Base-by-base conservation (phyloP, 441 rosid species). In the Flueggea neowawraea region DNA sequence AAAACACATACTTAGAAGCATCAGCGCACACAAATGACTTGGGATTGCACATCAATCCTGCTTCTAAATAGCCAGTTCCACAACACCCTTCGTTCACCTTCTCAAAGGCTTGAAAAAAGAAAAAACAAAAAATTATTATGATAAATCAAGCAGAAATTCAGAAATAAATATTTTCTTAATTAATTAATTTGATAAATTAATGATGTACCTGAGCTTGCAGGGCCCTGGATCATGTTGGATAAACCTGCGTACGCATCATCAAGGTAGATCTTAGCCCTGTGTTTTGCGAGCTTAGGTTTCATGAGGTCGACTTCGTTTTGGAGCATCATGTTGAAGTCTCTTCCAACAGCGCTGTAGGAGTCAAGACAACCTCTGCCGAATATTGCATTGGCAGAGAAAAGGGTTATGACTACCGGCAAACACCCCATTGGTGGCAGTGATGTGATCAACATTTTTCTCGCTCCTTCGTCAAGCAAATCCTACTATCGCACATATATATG, bases 381-480 rank as follows among this genome's bases (percentile, higher is more conserved):
- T 33, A 80, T 5, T n/a, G 84, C 63, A 48, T 73, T 60, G 5
- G 53, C 13, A 6, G 94, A 82, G 69, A 75, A 64, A 11, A 86
- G 51, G 3, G 98, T 90, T 58, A 88, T 90, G 2, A 90, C 74
- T 11, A 75, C 41, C 3, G 98, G 97, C 72, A 90, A 60, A 68
- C 98, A 93, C 10, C 95, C 98, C 82, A 90, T 78, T 6, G 96
- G 96, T 44, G 95, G 84, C 16, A 89, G 72, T 6, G 82, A 82
- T 0, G 61, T 58, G 12, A 89, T 71, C 0, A 43, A 6, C 6
- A 92, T 69, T 54, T 43, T 82, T 66, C 84, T 62, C n/a, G 90
- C 95, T 52, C 95, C 94, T 83, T 84, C 84, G 4, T 75, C 57
- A 76, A 74, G 69, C 56, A 87, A 78, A 43, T 64, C 83, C 95